Evolutionary conservation across 768 basidiomycete genomes (phyloP).

Genomic region (Termitomyces sp.): DNA sequence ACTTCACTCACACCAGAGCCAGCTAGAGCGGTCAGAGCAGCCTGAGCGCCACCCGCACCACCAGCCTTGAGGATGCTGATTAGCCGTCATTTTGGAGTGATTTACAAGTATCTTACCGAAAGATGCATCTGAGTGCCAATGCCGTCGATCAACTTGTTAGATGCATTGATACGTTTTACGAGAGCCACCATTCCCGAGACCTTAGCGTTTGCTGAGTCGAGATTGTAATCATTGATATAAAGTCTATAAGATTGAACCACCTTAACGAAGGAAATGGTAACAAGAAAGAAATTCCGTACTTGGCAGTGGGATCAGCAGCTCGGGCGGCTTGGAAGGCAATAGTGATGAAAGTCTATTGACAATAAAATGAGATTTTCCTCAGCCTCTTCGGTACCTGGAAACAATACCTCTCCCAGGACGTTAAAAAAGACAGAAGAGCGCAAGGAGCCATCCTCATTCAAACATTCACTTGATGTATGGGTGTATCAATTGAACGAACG

Average conservation of each 20-base stretch:
- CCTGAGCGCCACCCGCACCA: conserved; percentile 33
- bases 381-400: not conserved
- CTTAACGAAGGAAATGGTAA: not conserved
- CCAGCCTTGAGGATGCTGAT: conserved; percentile 23
- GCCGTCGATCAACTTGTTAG: conserved; percentile 38
- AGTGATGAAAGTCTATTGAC: conserved; percentile 34
- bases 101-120: conserved; percentile 10
- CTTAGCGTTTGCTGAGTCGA: conserved; percentile 46
- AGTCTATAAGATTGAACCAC: conserved; percentile 13
- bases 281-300: conserved; percentile 19
- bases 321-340: conserved; percentile 48
- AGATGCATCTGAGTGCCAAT: conserved; percentile 49
- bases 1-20: conserved; percentile 34
- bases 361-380: not conserved
- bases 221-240: conserved; percentile 41
- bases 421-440: not conserved
- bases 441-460: conserved; percentile 24
- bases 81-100: not conserved
- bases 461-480: conserved; percentile 31
- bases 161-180: conserved; percentile 32
- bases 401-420: not conserved
- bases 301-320: conserved; percentile 41
- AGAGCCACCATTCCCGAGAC: conserved; percentile 33
- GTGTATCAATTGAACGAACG: not conserved
- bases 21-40: conserved; percentile 38